Conservation (phyloP, 208 protist species). For the Leishmania amazonensis region DNA sequence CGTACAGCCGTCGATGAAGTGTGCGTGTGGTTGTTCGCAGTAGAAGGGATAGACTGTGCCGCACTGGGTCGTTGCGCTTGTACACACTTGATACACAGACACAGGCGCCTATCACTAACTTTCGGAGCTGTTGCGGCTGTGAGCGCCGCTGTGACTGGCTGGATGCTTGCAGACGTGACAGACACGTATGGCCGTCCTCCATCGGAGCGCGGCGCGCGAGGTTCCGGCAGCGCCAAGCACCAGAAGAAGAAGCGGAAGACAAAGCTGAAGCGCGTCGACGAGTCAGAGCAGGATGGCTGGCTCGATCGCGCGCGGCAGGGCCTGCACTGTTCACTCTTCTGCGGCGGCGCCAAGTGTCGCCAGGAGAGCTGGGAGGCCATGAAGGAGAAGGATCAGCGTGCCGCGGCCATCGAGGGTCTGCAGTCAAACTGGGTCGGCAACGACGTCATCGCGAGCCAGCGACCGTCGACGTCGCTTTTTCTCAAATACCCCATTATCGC, state of each 20-base stretch:
- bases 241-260: constrained; percentile 35
- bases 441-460: constrained; percentile 88
- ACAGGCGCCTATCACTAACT: neutral
- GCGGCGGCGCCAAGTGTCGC: constrained; percentile 77
- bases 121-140: too few relatives aligned
- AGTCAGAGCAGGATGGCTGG: constrained; percentile 73
- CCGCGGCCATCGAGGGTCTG: constrained; percentile 83
- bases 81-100: neutral
- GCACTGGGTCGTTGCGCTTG: neutral
- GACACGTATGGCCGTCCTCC: constrained; percentile 42
- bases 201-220: constrained; percentile 34
- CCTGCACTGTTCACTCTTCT: constrained; percentile 85
- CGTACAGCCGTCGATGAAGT: neutral
- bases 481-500: constrained; percentile 83
- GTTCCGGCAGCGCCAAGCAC: constrained; percentile 12
- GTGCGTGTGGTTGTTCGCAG: neutral
- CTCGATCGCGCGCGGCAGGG: constrained; percentile 73
- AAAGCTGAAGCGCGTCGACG: constrained; percentile 59
- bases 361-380: constrained; percentile 82
- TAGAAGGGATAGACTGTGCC: neutral
- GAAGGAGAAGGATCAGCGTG: constrained; percentile 42
- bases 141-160: neutral
- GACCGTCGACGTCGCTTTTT: constrained; percentile 86
- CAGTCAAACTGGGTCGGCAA: constrained; percentile 89
- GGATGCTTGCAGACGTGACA: constrained; percentile 30